Evolutionary conservation across 495 filamentous ascomycete genomes (phyloP).

Genomic region (Apodospora peruviana): DNA sequence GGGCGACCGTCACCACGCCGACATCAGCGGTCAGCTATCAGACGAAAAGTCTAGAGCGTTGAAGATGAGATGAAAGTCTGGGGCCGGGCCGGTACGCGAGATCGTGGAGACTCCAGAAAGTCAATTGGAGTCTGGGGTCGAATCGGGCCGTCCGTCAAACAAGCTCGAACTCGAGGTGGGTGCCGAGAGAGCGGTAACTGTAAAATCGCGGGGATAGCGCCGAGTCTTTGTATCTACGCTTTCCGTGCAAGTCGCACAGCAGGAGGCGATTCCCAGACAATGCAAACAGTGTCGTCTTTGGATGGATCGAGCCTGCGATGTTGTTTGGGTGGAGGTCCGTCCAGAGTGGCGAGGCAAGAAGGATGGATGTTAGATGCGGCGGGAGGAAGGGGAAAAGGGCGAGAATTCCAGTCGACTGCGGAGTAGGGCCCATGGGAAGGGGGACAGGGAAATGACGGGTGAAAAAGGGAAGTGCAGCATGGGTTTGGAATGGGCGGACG

Average conservation of each 20-base stretch:
- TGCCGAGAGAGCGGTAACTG: constrained; percentile 9
- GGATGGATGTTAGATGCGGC: neutral
- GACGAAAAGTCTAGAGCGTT: constrained; percentile 11
- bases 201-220: constrained; percentile 8
- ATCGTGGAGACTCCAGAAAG: constrained; percentile 29
- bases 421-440: neutral
- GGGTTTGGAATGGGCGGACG: neutral
- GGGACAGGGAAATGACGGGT: constrained; percentile 6
- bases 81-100: constrained; percentile 13
- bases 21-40: constrained; percentile 21
- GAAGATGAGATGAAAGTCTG: constrained; percentile 6
- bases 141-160: constrained; percentile 26
- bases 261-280: too few species aligned
- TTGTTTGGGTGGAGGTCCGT: neutral
- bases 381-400: constrained; percentile 1
- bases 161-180: constrained; percentile 13
- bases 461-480: neutral
- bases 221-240: too few species aligned
- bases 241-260: too few species aligned
- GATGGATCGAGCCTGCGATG: neutral
- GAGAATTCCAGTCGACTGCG: neutral
- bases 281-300: too few species aligned
- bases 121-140: constrained; percentile 25
- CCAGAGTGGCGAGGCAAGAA: neutral
- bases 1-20: constrained; percentile 15